These are phyloP conservation scores for Citrus sp. DNA, from an alignment of 345 rosid species.

Conservation along the genomic window DNA sequence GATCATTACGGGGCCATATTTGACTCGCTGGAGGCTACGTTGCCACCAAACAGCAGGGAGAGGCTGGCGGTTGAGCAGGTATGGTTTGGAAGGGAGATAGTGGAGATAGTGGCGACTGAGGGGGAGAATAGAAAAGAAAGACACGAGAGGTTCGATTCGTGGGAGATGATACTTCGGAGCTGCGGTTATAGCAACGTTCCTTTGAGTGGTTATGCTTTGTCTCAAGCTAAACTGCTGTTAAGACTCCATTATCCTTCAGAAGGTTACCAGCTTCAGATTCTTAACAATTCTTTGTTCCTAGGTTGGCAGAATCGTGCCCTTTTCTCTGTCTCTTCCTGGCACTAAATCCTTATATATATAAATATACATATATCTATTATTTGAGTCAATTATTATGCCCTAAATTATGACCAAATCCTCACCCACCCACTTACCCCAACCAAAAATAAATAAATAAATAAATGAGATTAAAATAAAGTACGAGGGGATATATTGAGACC, in stretches of 20 bases:
- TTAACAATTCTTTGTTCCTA: constrained; percentile 56
- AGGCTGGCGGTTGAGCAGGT: constrained; percentile 71
- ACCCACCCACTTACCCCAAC: not conserved
- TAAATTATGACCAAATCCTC: constrained; percentile 2
- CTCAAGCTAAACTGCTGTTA: constrained; percentile 90
- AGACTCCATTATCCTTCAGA: constrained; percentile 95
- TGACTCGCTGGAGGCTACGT: constrained; percentile 86
- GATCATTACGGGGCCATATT: constrained; percentile 77
- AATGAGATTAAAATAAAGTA: not conserved
- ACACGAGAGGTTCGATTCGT: constrained; percentile 59
- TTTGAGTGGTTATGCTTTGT: constrained; percentile 69
- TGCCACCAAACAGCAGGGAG: constrained; percentile 85
- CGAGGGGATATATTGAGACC: not conserved
- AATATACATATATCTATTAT: not conserved
- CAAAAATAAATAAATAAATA: not conserved
- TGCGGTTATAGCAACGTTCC: constrained; percentile 69
- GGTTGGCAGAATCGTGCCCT: constrained; percentile 90
- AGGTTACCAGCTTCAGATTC: constrained; percentile 78
- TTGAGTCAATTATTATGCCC: not conserved
- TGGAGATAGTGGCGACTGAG: constrained; percentile 65
- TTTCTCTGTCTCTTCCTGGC: constrained; percentile 95
- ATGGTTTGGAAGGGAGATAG: constrained; percentile 88
- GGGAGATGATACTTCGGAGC: constrained; percentile 71
- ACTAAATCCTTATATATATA: constrained; percentile 17
- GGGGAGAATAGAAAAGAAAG: constrained; percentile 58